These are phyloP conservation scores for Myxozyma sirexii DNA, from an alignment of 805 yeast genomes.

Conservation along the genomic window DNA sequence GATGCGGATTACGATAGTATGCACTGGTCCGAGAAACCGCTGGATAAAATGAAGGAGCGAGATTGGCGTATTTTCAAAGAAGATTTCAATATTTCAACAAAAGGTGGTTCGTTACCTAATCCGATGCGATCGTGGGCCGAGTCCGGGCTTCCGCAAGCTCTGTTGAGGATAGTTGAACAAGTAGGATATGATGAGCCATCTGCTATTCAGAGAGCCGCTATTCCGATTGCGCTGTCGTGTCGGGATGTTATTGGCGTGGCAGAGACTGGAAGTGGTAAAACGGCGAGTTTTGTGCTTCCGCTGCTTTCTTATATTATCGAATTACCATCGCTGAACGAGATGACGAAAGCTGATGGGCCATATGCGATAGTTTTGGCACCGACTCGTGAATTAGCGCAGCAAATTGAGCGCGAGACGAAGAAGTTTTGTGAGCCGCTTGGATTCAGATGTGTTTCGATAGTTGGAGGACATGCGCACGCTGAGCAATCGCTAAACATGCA, in stretches of 20 bases:
- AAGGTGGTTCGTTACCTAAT: constrained; percentile 49
- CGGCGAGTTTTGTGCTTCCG: constrained; percentile 81
- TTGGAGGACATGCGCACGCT: constrained; percentile 88
- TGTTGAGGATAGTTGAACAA: constrained; percentile 42
- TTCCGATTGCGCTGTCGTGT: constrained; percentile 64
- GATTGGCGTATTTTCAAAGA: constrained; percentile 90
- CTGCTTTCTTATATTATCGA: constrained; percentile 57
- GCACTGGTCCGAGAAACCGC: constrained; percentile 72
- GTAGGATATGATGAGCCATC: constrained; percentile 69
- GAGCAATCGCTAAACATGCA: constrained; percentile 64
- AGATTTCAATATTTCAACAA: constrained; percentile 67
- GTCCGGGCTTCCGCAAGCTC: constrained; percentile 50
- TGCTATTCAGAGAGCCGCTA: constrained; percentile 86
- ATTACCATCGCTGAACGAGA: constrained; percentile 51
- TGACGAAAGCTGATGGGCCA: constrained; percentile 63
- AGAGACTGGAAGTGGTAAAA: constrained; percentile 95
- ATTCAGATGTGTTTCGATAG: constrained; percentile 58
- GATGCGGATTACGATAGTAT: constrained; percentile 37
- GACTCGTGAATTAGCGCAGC: constrained; percentile 90
- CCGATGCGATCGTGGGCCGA: constrained; percentile 83
- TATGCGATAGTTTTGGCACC: constrained; percentile 81
- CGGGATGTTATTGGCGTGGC: constrained; percentile 87
- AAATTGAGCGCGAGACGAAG: constrained; percentile 68
- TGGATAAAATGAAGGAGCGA: constrained; percentile 67
- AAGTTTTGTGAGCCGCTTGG: constrained; percentile 50